These are phyloP conservation scores for Podospora conica DNA, from an alignment of 495 filamentous ascomycete genomes.

Conservation along the genomic window DNA sequence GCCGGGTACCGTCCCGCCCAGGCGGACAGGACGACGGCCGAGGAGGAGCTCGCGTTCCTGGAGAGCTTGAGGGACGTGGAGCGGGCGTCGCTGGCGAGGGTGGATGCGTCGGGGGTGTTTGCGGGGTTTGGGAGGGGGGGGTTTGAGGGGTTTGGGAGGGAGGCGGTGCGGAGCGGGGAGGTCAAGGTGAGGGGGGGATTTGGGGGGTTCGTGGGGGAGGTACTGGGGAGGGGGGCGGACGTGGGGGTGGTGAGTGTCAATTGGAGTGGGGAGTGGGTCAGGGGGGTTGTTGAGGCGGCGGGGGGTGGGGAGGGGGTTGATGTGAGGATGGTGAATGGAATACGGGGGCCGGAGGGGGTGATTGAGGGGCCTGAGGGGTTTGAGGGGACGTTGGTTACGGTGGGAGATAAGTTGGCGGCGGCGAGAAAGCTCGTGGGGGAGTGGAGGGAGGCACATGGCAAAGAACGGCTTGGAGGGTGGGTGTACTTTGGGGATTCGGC, in stretches of 20 bases:
- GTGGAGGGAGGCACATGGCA: neutral
- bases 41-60: slow-evolving; percentile 34
- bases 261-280: slow-evolving; percentile 40
- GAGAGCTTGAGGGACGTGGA: slow-evolving; percentile 33
- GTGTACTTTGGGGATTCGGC: slow-evolving; percentile 32
- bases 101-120: slow-evolving; percentile 33
- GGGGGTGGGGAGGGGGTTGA: neutral
- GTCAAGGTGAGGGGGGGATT: slow-evolving; percentile 35
- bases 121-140: slow-evolving; percentile 14
- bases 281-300: slow-evolving; percentile 18
- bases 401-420: slow-evolving; percentile 23
- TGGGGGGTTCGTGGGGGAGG: slow-evolving; percentile 19
- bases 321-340: slow-evolving; percentile 25
- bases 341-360: slow-evolving; percentile 24
- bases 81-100: slow-evolving; percentile 26
- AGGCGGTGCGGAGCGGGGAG: slow-evolving; percentile 20
- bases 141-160: slow-evolving; percentile 23
- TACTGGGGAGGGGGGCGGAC: slow-evolving; percentile 16
- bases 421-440: slow-evolving; percentile 8
- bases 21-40: slow-evolving; percentile 15
- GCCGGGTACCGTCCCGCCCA: slow-evolving; percentile 24
- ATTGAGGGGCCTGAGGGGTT: slow-evolving; percentile 30
- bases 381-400: slow-evolving; percentile 16
- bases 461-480: neutral
- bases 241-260: slow-evolving; percentile 41